Evolutionary conservation across 2,329 filamentous ascomycete species (phyloP).

Genomic region (Fusarium camptoceras): DNA sequence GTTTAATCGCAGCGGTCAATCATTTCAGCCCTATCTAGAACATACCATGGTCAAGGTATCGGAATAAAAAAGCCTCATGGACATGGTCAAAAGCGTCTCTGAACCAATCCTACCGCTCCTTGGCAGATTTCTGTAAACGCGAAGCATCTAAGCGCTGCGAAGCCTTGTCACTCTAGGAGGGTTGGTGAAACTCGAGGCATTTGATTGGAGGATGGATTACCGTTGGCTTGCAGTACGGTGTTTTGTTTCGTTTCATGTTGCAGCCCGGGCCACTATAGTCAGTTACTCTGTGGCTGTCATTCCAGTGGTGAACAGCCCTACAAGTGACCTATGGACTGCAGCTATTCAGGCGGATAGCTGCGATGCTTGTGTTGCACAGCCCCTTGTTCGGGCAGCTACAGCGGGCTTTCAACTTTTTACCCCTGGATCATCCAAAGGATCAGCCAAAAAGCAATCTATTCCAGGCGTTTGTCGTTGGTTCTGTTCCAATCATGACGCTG

Average conservation of each 20-base stretch:
- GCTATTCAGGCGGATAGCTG: background rate
- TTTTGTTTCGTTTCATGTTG: slow-evolving; percentile 30
- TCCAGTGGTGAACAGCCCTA: slow-evolving; percentile 19
- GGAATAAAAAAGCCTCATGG: background rate
- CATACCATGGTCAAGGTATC: background rate
- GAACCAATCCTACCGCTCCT: slow-evolving; percentile 22
- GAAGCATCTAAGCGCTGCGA: background rate
- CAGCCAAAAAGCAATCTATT: slow-evolving; percentile 18
- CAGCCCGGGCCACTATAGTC: background rate
- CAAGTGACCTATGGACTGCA: background rate
- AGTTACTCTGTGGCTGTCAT: background rate
- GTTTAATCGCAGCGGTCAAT: slow-evolving; percentile 46
- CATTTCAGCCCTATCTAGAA: slow-evolving; percentile 15
- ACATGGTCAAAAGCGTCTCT: background rate
- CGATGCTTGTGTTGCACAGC: slow-evolving; percentile 18
- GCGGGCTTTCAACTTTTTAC: background rate
- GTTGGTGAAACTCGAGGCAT: slow-evolving; percentile 19
- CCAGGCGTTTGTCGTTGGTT: background rate
- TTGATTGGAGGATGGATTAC: background rate
- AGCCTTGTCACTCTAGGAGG: background rate
- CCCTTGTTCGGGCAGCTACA: slow-evolving; percentile 13
- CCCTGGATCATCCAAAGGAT: slow-evolving; percentile 20
- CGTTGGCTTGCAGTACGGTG: slow-evolving; percentile 1
- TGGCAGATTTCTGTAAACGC: slow-evolving; percentile 27
- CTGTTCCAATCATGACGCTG: slow-evolving; percentile 28